Percentiles rank a stretch among this genome's conserved stretches.
Conservation (phyloP, 1,139 yeast species). For the Geotrichum aggregatum region DNA sequence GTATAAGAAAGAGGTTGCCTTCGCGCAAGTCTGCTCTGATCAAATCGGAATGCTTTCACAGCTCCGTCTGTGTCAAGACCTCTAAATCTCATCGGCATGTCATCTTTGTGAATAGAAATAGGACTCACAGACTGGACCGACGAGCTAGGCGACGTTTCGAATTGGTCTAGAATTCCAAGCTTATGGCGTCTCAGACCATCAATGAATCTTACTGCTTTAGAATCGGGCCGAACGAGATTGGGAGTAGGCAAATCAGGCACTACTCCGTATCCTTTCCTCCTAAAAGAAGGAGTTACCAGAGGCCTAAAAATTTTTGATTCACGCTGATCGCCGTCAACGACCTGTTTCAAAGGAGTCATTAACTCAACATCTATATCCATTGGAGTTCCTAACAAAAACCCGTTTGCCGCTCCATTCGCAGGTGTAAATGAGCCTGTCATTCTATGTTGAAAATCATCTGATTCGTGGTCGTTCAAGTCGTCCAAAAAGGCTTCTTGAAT, state of each 20-base stretch:
- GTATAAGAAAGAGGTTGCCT: background rate
- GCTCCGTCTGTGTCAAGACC: background rate
- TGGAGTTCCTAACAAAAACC: background rate
- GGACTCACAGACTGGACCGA: background rate
- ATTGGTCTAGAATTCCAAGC: background rate
- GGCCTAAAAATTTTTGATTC: background rate
- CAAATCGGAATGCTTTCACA: background rate
- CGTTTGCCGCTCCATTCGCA: no score
- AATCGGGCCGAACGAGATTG: background rate
- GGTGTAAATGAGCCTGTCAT: no score
- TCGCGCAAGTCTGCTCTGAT: background rate
- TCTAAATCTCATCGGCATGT: background rate
- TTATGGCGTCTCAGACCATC: background rate
- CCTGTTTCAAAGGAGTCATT: background rate
- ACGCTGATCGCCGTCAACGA: background rate
- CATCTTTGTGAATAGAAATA: background rate
- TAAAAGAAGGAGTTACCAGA: background rate
- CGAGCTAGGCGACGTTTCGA: background rate
- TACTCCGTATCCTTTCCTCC: background rate
- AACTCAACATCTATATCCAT: background rate
- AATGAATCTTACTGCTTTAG: background rate
- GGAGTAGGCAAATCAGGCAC: background rate
- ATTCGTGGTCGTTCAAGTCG: no score
- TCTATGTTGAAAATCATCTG: no score
- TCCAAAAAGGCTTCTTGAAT: no score